Base-by-base conservation (phyloP, 208 protist species). In the Wallacemonas collosoma region DNA sequence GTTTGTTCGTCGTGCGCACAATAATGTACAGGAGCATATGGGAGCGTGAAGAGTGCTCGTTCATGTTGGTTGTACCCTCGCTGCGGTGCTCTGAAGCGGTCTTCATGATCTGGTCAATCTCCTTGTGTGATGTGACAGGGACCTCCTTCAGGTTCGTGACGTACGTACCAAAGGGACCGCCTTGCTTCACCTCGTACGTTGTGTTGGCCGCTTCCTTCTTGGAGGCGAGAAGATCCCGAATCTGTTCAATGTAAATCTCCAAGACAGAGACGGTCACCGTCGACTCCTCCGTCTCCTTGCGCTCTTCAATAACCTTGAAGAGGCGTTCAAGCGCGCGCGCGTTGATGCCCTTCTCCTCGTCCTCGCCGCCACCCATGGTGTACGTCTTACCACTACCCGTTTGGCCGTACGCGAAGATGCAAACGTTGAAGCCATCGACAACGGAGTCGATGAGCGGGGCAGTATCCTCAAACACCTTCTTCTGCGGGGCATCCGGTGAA, bases 361-460 rank as follows among this genome's bases (percentile, higher is more conserved):
- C 85, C 15, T 88, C 80, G 8, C 76, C 79, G n/a, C 93, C 93
- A 56, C 83, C 82, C 93, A 97, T 97, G 41, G 94, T 97, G 70
- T 80, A 94, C 35, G 91, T 95, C 70, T 98, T 98, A 35, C 95
- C 95, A 73, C 84, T 94, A 47, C 95, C 95, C 8, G 95, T 98
- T 73, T 97, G 93, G 53, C 95, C 95, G 80, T 98, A 98, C 26
- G 95, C 95, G 82, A 98, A 98, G 57, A 98, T 95, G 79, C 91
- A 97, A 47, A 97, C 95, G 79, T 98, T 98, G 82, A 94, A 98
- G 60, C 95, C 95, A 68, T 98, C 95, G 6, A 98, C 93, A 12
- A 96, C 91, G 53, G 86, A 93, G 77, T 98, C 92, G 73, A 98
- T 97, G 47, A 98, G 90, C n/a, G 93, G 91, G 8, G 84, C 78